Conservation (phyloP, 768 basidiomycete genomes). For the Cystobasidium ongulense region DNA sequence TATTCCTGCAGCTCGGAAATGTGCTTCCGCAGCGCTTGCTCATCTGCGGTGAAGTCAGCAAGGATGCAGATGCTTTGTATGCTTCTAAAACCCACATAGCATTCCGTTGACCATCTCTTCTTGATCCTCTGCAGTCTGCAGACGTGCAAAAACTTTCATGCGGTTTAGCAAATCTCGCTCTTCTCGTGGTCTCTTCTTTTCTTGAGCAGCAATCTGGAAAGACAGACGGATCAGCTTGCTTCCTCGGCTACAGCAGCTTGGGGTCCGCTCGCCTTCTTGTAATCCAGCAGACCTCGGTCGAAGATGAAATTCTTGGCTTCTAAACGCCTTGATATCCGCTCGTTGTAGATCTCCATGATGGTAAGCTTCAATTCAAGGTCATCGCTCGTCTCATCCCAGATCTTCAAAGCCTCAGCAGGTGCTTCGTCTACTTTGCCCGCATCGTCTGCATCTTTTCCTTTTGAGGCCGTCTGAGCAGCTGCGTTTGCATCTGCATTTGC, state of each 20-base stretch:
- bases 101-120: slow-evolving; percentile 80
- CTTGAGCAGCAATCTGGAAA: slow-evolving; percentile 74
- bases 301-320: slow-evolving; percentile 84
- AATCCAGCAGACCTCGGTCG: slow-evolving; percentile 79
- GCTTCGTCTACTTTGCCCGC: slow-evolving; percentile 45
- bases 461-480: slow-evolving; percentile 33
- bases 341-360: slow-evolving; percentile 80
- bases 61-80: neutral
- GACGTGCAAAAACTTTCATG: slow-evolving; percentile 76
- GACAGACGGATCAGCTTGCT: neutral
- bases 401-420: slow-evolving; percentile 62
- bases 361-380: slow-evolving; percentile 82
- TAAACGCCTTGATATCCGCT: slow-evolving; percentile 72
- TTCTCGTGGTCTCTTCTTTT: slow-evolving; percentile 82
- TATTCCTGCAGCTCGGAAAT: slow-evolving; percentile 88
- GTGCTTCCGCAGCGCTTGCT: slow-evolving; percentile 72
- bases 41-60: no score
- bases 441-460: slow-evolving; percentile 55
- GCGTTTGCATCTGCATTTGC: slow-evolving; percentile 41
- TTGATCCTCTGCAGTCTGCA: slow-evolving; percentile 85
- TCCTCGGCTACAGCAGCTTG: neutral
- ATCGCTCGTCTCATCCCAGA: slow-evolving; percentile 68
- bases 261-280: slow-evolving; percentile 67
- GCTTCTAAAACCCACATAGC: slow-evolving; percentile 59
- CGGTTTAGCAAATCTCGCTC: slow-evolving; percentile 84